phyloP scores from a whole-genome alignment of 306 rosid genomes.

The Quercus variabilis region DNA sequence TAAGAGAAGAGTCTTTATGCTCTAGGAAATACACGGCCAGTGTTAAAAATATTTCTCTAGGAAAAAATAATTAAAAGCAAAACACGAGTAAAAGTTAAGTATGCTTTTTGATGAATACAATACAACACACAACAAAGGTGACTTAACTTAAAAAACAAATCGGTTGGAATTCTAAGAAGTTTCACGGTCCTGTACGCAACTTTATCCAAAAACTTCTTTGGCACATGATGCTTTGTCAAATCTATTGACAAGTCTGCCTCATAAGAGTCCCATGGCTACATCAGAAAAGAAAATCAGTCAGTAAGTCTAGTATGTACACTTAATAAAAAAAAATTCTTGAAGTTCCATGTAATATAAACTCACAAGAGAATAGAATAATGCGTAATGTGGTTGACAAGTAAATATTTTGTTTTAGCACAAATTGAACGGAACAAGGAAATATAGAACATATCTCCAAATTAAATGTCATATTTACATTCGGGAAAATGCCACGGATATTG shows the following conservation, averaged over 20 bases:
- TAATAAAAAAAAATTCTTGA: not conserved
- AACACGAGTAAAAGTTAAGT: not conserved
- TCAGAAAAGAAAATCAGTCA: not conserved
- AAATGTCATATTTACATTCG: too few relatives aligned
- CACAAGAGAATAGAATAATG: not conserved
- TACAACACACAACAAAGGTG: not conserved
- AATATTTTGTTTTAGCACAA: not conserved
- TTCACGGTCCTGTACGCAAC: slow-evolving; percentile 63
- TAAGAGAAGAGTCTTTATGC: not conserved
- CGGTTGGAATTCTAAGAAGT: slow-evolving; percentile 64
- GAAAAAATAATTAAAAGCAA: not conserved
- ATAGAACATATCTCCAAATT: not conserved
- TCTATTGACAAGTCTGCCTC: slow-evolving; percentile 57
- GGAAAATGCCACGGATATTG: not conserved
- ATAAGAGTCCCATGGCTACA: slow-evolving; percentile 84
- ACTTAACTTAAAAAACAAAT: slow-evolving; percentile 60
- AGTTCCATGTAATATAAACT: not conserved
- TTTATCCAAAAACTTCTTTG: slow-evolving; percentile 60
- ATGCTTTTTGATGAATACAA: too few relatives aligned
- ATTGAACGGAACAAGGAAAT: not conserved
- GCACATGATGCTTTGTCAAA: slow-evolving; percentile 68
- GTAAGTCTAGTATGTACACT: not conserved
- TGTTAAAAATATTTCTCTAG: not conserved
- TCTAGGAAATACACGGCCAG: not conserved
- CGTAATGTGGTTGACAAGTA: not conserved